Percentiles rank a stretch among this genome's conserved stretches.
Conservation (phyloP, 805 yeast species). For the Yarrowia porcina region DNA sequence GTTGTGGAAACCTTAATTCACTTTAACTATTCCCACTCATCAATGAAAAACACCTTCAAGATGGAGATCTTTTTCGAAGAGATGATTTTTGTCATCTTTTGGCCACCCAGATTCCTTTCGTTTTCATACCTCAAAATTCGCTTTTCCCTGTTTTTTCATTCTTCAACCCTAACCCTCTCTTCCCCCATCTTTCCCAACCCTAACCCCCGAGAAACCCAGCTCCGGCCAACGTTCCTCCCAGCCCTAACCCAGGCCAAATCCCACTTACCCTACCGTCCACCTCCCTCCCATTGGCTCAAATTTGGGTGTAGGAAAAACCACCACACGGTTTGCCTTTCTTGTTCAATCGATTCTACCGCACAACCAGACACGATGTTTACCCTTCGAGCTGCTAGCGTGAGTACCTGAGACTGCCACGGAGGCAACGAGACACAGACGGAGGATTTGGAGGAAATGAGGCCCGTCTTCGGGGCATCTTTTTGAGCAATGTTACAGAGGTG, state of each 20-base stretch:
- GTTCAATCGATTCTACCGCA: constrained; percentile 16
- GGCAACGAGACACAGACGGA: not conserved
- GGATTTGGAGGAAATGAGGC: not conserved
- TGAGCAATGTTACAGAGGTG: too few relatives aligned
- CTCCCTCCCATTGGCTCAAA: constrained; percentile 13
- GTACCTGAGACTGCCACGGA: not conserved
- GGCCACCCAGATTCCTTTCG: too few relatives aligned
- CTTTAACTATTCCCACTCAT: not conserved
- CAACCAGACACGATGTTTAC: constrained; percentile 24
- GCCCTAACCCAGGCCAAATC: not conserved
- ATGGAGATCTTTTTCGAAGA: too few relatives aligned
- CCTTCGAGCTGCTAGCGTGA: constrained; percentile 26
- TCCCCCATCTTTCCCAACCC: too few relatives aligned
- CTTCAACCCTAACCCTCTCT: not conserved
- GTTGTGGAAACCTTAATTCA: not conserved
- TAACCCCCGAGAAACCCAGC: not conserved
- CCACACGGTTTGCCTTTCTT: constrained; percentile 7
- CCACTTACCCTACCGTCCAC: constrained; percentile 20
- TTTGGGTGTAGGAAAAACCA: constrained; percentile 15
- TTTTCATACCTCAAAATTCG: too few relatives aligned
- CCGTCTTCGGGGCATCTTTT: not conserved
- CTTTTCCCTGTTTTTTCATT: too few relatives aligned
- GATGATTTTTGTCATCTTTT: too few relatives aligned
- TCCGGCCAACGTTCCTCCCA: not conserved
- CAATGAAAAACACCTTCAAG: too few relatives aligned